Evolutionary conservation across 345 rosid genomes (phyloP).

Genomic region (Lepidium sativum): DNA sequence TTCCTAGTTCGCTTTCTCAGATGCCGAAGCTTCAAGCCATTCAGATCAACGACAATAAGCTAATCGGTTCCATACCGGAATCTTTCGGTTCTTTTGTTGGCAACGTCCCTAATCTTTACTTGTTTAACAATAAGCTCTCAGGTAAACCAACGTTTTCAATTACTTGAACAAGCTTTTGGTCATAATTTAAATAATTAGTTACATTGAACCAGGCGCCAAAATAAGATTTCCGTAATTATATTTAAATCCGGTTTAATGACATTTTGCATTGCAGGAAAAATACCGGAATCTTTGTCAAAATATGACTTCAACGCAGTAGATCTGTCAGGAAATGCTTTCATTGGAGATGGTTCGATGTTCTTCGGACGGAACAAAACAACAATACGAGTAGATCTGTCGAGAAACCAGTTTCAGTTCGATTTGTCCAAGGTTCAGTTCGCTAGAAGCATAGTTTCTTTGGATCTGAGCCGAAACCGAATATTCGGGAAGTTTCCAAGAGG

Average conservation of each 20-base stretch:
- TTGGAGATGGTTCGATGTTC: conserved; percentile 60
- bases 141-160: conserved; percentile 13
- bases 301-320: conserved; percentile 39
- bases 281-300: conserved; percentile 51
- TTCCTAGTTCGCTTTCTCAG: conserved; percentile 46
- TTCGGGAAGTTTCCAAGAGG: conserved; percentile 43
- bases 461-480: conserved; percentile 60
- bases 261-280: conserved; percentile 17
- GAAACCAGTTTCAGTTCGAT: conserved; percentile 55
- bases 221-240: neutral
- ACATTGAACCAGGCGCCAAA: neutral
- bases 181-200: neutral
- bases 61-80: conserved; percentile 47
- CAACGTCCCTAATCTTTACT: conserved; percentile 31
- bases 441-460: conserved; percentile 32
- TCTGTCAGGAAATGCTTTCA: conserved; percentile 45
- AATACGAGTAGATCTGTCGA: conserved; percentile 36
- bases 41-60: conserved; percentile 52
- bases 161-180: neutral
- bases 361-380: conserved; percentile 59
- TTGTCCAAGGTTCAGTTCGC: conserved; percentile 50
- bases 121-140: conserved; percentile 61
- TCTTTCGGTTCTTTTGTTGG: conserved; percentile 48
- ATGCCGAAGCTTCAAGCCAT: conserved; percentile 45
- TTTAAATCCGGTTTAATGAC: neutral